Evolutionary conservation across 108 stramenopile species (phyloP).

Genomic region (Nitzschia sp.): DNA sequence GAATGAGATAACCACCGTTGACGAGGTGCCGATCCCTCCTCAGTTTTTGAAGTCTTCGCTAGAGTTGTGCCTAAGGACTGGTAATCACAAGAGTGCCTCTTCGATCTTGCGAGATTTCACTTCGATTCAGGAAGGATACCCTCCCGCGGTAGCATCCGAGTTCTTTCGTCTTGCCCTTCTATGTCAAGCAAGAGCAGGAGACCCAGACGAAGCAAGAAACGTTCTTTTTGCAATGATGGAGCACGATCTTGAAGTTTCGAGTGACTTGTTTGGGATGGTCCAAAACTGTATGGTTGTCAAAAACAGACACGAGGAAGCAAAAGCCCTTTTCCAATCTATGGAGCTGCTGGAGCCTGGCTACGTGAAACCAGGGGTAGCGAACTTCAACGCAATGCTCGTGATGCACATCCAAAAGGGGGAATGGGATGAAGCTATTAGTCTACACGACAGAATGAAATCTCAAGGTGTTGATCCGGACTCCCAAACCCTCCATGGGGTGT

Average conservation of each 20-base stretch:
- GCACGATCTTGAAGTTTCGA: slow-evolving; percentile 10
- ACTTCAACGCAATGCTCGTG: slow-evolving; percentile 32
- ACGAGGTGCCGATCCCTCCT: slow-evolving; percentile 1
- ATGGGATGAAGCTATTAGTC: slow-evolving; percentile 28
- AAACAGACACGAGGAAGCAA: slow-evolving; percentile 13
- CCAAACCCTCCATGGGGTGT: slow-evolving; percentile 16
- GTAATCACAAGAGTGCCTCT: slow-evolving; percentile 9
- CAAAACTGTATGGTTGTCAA: slow-evolving; percentile 28
- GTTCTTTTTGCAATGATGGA: slow-evolving; percentile 25
- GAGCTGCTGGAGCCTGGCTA: neutral
- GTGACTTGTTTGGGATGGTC: slow-evolving; percentile 31
- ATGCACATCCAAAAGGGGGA: slow-evolving; percentile 4
- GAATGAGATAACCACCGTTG: neutral
- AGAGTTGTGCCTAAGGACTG: slow-evolving; percentile 14
- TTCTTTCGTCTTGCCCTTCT: slow-evolving; percentile 15
- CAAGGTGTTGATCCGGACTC: slow-evolving; percentile 10
- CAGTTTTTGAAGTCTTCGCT: slow-evolving; percentile 11
- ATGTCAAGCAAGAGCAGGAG: slow-evolving; percentile 15
- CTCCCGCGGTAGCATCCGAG: slow-evolving; percentile 8
- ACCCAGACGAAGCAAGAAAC: slow-evolving; percentile 18
- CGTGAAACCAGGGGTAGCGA: slow-evolving; percentile 13
- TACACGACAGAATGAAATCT: slow-evolving; percentile 23
- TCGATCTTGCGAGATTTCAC: slow-evolving; percentile 10
- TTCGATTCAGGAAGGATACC: slow-evolving; percentile 15
- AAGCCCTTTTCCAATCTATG: slow-evolving; percentile 32